phyloP scores from a whole-genome alignment of 1,284 basidiomycete species.

The Rhodotorula sp. region DNA sequence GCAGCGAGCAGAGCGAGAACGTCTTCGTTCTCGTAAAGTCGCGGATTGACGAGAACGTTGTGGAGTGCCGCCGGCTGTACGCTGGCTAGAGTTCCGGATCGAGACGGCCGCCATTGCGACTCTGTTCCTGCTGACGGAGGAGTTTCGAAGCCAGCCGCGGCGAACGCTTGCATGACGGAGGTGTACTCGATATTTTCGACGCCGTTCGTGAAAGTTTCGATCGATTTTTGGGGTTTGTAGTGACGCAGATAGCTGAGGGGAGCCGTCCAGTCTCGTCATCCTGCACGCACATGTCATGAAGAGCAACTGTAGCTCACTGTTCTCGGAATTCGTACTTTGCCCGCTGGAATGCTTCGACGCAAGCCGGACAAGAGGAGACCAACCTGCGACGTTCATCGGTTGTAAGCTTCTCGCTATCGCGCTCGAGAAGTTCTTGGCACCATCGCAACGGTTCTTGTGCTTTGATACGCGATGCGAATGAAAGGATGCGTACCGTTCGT shows the following conservation, averaged over 20 bases:
- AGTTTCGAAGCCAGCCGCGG: conserved; percentile 25
- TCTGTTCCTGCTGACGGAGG: conserved; percentile 2
- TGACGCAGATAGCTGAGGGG: conserved; percentile 22
- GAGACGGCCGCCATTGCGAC: conserved; percentile 9
- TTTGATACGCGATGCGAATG: too few species aligned
- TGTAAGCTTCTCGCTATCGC: too few species aligned
- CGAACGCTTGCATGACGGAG: conserved; percentile 9
- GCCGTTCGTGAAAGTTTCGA: conserved; percentile 24
- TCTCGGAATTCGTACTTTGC: conserved; percentile 31
- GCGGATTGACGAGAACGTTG: conserved; percentile 27
- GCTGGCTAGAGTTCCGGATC: conserved; percentile 2
- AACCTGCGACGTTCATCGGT: conserved; percentile 4
- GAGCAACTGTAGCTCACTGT: conserved; percentile 7
- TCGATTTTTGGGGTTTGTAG: conserved; percentile 28
- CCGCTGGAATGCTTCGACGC: conserved; percentile 28
- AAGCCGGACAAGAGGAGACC: conserved; percentile 22
- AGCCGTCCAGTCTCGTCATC: too few species aligned
- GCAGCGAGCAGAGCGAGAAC: conserved; percentile 29
- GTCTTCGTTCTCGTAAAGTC: conserved; percentile 25
- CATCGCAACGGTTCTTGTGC: too few species aligned
- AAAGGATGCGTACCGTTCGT: conserved; percentile 26
- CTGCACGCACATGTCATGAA: too few species aligned
- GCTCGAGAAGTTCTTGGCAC: too few species aligned
- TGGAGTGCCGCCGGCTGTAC: conserved; percentile 17
- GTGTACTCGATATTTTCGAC: conserved; percentile 27